Evolutionary conservation across 768 basidiomycete genomes (phyloP), one percentile per base, ranked within the genome.

Genomic region (Gloeopeniophorella convolvens): DNA sequence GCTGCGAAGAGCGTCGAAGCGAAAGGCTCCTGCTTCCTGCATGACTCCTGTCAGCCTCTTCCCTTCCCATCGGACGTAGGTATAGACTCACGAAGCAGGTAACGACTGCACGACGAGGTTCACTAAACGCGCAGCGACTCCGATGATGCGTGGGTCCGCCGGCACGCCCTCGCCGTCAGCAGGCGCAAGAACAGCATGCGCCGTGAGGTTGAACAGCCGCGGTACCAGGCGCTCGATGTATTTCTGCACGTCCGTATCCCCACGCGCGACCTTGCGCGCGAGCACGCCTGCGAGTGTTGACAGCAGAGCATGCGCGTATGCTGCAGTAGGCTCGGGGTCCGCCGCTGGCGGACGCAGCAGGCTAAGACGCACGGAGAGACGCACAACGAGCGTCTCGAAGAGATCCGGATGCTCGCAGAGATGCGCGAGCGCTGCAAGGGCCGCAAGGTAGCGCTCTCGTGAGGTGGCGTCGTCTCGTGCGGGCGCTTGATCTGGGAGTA

Each of bases 261-360:
- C 63, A n/a, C 43, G 48, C 3, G 63, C 61, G 6, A 74, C 68
- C 64, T 87, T 87, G 15, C 55, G 58, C 9, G 66, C 59, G 13
- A 97, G 65, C 0, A 84, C 80, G 34, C 80, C 75, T 1, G 74
- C 72, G 6, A 98, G 67, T 0, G 85, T 79, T 42, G 76, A 71
- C 42, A 98, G 74, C 27, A 98, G 73, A 26, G 92, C 80, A 66
- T 92, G 89, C 1, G 81, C 83, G 62, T 95, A 98, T 10, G 91
- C 87, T 0, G 88, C 80, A n/a, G 66, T 68, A 11, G 80, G 75
- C 63, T 93, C 86, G 2, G 58, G 31, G 30, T 80, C 79, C 5
- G 70, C 61, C 0, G 61, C 51, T 5, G 69, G 57, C 37, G 74
- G 63, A 56, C 80, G 82, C n/a, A 87, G 65, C 0, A 85, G 60